Base-by-base conservation (phyloP, 1,284 basidiomycete species). In the Fomitopsis palustris region DNA sequence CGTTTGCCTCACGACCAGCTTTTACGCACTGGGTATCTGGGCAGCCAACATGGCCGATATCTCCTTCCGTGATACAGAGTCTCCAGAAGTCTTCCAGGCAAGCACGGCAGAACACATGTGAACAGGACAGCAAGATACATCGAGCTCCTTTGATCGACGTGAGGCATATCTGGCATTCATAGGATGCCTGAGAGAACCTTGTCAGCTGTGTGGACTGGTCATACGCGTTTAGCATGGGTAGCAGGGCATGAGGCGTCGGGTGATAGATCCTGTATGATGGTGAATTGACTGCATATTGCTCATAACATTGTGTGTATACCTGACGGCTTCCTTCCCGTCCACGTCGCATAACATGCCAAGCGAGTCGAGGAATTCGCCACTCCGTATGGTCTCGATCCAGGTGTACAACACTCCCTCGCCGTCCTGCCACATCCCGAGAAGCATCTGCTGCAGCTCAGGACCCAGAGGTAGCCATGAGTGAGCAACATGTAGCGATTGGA, bases 21-120 rank as follows among this genome's bases (percentile, higher is more conserved):
- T 93, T 85, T 74, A 96, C 83, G 78, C 96, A 80, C 64, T 83
- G 73, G 7, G 83, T 81, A 64, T 90, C 85, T 1, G 92, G 88
- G 69, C 91, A 94, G 0, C 84, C 81, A 0, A 93, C 90, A 27
- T 79, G 77, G 21, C 76, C 78, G 4, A 92, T 78, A 60, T 88
- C 84, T 14, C 91, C 91, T 70, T 93, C 91, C 54, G 74, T 75
- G 57, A 93, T 88, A 67, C 85, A 87, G 47, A 92, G 70, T 56
- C 79, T 78, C 88, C 90, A 93, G 69, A 87, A 92, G 63, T 88
- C 85, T 56, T 78, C 77, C 39, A 93, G 71, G 69, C 91, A 93
- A 9, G 78, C 69, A 25, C 82, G 80, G 70, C 91, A 93, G 69
- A 92, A 92, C 17, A 90, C 80, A 70, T 93, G 90, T 1, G 71